Evolutionary conservation across 1,284 basidiomycete genomes (phyloP), one percentile per base, ranked within the genome.

Genomic region (Sporisorium graminicola): DNA sequence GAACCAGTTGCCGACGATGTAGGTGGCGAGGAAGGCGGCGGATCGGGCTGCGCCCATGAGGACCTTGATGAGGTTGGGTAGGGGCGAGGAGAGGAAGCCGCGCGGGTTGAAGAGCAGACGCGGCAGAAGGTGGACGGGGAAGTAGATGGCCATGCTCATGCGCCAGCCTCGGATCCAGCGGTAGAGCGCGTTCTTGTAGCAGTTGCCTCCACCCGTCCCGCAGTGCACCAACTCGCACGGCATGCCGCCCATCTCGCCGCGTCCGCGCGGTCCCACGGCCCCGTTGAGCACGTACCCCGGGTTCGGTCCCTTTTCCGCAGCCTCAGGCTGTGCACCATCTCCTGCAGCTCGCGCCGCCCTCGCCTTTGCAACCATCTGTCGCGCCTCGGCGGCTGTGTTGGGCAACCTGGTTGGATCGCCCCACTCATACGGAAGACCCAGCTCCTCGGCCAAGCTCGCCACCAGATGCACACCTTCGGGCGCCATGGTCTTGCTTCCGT

Each of bases 111-210:
- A 87, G 49, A 87, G 74, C 10, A 87, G 62, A 0, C 82, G 77
- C 1, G 86, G 86, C 6, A 87, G 61, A 33, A 85, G 75, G 60
- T 87, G 86, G n/a, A 86, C 86, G 9, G 86, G 86, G 18, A 87
- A 61, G 70, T 87, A 87, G 76, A 87, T 86, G 49, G 73, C 62
- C 69, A 87, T 79, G 44, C 71, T 72, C 65, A 86, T 82, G 37
- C 80, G 74, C 74, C 81, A 86, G 0, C 82, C 86, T 1, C 78
- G 58, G 5, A 79, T 51, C 79, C 82, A 86, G 2, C 86, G 78
- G 68, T 81, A 78, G 35, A 71, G 56, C 2, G 85, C 79, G 59
- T 87, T 86, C 9, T 58, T 62, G 55, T 82, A 83, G 69, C 86
- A 87, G 37, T 75, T 78, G 5, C 71, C 74, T 5, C 79, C 82